Percentiles rank a stretch among this genome's conserved stretches.
These are phyloP conservation scores for Artemisia annua DNA, from an alignment of 129 eudicot species.

Conservation along the genomic window DNA sequence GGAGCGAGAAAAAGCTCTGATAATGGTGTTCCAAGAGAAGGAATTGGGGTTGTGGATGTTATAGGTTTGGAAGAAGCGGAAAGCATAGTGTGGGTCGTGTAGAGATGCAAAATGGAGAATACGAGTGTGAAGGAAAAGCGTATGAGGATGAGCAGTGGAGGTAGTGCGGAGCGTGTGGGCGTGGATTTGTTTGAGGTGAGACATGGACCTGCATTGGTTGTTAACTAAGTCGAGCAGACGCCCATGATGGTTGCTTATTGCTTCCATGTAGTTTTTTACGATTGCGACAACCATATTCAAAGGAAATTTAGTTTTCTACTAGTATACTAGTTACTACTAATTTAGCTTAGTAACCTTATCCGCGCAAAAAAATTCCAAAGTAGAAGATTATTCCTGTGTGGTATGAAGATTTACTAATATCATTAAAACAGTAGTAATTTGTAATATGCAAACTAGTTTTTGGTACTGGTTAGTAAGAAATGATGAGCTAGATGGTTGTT, in stretches of 20 bases:
- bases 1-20: conserved; percentile 67
- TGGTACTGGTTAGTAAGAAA: too few relatives aligned
- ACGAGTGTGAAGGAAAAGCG: conserved; percentile 52
- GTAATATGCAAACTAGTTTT: too few relatives aligned
- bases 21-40: conserved; percentile 74
- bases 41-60: conserved; percentile 48
- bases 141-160: conserved; percentile 41
- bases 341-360: too few relatives aligned
- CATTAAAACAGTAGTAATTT: too few relatives aligned
- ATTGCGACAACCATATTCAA: conserved; percentile 1
- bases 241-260: conserved; percentile 31
- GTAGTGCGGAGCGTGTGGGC: conserved; percentile 72
- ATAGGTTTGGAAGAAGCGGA: conserved; percentile 45
- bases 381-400: too few relatives aligned
- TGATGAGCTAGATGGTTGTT: too few relatives aligned
- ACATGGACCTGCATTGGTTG: conserved; percentile 56
- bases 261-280: background rate
- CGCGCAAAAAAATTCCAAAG: too few relatives aligned
- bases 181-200: conserved; percentile 78
- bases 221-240: conserved; percentile 49
- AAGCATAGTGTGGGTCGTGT: conserved; percentile 53
- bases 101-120: conserved; percentile 69
- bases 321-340: too few relatives aligned
- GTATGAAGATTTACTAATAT: too few relatives aligned
- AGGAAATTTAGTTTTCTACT: background rate